Conservation (phyloP, 371 early-diverging fungal species). For the Syncephalastrum racemosum region DNA sequence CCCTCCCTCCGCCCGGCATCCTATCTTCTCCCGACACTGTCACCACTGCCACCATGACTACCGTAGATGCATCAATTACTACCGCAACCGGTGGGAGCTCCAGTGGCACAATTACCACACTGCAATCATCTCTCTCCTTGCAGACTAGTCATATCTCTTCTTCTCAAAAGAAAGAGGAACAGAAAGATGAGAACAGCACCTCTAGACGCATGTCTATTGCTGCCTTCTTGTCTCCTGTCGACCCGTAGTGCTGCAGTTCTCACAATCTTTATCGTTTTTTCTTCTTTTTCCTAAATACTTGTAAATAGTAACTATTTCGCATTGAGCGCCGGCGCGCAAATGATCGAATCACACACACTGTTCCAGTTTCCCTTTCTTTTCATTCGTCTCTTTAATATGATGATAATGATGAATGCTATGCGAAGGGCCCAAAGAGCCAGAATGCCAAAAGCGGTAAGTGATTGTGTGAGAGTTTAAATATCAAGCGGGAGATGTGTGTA, state of each 20-base stretch:
- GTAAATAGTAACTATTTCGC: too few relatives aligned
- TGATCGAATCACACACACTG: too few relatives aligned
- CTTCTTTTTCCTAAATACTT: too few relatives aligned
- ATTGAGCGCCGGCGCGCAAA: too few relatives aligned
- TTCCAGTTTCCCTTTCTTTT: background rate
- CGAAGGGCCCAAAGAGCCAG: background rate
- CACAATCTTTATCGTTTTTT: too few relatives aligned
- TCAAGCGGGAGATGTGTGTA: background rate
- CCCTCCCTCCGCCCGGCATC: too few relatives aligned
- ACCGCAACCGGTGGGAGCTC: background rate
- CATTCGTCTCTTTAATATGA: background rate
- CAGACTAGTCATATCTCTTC: background rate
- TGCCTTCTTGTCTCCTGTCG: background rate
- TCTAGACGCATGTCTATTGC: conserved; percentile 2
- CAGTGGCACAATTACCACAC: background rate
- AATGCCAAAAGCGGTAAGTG: background rate
- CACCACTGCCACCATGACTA: conserved; percentile 1
- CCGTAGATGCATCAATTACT: background rate
- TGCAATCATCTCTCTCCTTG: background rate
- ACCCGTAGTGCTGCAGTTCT: too few relatives aligned
- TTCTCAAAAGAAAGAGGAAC: background rate
- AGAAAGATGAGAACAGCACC: background rate
- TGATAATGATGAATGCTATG: background rate
- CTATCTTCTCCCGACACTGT: background rate
- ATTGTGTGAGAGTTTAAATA: too few relatives aligned